These are phyloP conservation scores for Nelumbo lutea DNA, from an alignment of 164 flowering plant genomes.

Conservation along the genomic window DNA sequence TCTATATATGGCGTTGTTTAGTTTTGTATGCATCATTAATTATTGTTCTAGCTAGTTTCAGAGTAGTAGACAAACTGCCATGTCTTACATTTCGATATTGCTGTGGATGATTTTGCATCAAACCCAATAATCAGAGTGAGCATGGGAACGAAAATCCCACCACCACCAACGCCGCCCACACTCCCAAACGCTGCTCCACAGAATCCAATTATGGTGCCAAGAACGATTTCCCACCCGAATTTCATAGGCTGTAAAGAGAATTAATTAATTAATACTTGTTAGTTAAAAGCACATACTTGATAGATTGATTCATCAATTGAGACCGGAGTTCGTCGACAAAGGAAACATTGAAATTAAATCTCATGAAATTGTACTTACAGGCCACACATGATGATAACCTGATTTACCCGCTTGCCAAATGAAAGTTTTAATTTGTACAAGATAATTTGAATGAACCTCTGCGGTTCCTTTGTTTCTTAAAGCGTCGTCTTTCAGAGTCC, in stretches of 20 bases:
- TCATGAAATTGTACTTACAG: conserved; percentile 40
- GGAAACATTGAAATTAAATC: neutral
- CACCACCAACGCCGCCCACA: conserved; percentile 31
- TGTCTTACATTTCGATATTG: too few relatives aligned
- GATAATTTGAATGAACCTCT: conserved; percentile 18
- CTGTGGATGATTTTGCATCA: too few relatives aligned
- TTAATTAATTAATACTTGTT: neutral
- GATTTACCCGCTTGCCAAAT: conserved; percentile 59
- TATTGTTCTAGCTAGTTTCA: too few relatives aligned
- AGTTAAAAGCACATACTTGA: neutral
- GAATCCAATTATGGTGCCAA: conserved; percentile 73
- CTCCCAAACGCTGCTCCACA: conserved; percentile 98
- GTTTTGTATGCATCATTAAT: too few relatives aligned
- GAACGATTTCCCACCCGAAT: conserved; percentile 74
- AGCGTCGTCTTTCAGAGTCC: conserved; percentile 34
- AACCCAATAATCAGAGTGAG: too few relatives aligned
- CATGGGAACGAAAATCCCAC: conserved; percentile 72
- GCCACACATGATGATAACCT: conserved; percentile 91
- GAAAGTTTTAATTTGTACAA: conserved; percentile 42
- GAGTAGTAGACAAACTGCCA: too few relatives aligned
- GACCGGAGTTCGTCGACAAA: neutral
- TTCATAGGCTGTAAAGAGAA: conserved; percentile 55
- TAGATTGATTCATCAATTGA: neutral
- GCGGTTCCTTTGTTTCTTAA: conserved; percentile 15
- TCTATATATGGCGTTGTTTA: too few relatives aligned